Conservation (phyloP, 371 early-diverging fungal genomes). For the Mortierella sp. region DNA sequence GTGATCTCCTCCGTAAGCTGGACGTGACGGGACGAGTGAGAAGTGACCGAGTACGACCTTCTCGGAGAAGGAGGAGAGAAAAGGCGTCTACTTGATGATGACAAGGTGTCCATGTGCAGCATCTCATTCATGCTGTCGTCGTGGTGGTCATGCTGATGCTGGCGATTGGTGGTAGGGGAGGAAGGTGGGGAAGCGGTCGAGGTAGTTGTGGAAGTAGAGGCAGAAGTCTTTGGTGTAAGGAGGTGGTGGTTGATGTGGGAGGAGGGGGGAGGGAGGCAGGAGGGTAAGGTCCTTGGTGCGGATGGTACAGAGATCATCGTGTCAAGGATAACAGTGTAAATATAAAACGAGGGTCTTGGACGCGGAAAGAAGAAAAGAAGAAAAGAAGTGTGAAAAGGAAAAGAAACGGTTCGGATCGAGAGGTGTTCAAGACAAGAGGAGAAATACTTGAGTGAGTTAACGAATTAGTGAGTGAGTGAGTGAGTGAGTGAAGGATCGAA, state of each 20-base stretch:
- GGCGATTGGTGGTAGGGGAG: not conserved
- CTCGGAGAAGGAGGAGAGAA: not conserved
- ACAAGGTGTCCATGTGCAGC: too few relatives aligned
- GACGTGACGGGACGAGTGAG: conserved; percentile 48
- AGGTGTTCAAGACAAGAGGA: not conserved
- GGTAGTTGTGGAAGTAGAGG: not conserved
- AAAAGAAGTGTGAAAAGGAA: not conserved
- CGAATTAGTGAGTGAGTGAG: not conserved
- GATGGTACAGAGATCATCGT: conserved; percentile 46
- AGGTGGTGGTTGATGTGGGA: conserved; percentile 16
- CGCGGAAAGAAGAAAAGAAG: not conserved
- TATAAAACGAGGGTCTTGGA: too few relatives aligned
- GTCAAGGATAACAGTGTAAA: too few relatives aligned
- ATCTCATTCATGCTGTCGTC: not conserved
- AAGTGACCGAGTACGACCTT: conserved; percentile 28
- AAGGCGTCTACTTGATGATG: too few relatives aligned
- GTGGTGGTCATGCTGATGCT: conserved; percentile 4
- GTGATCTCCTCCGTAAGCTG: conserved; percentile 41
- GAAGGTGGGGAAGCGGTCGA: conserved; percentile 6
- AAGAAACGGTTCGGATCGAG: not conserved
- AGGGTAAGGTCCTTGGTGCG: conserved; percentile 18
- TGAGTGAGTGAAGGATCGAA: not conserved
- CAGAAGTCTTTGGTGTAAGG: not conserved
- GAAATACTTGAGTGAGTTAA: too few relatives aligned
- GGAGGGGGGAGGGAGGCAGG: not conserved